Evolutionary conservation across 2,329 filamentous ascomycete genomes (phyloP).

Genomic region (Talaromyces pinophilus): DNA sequence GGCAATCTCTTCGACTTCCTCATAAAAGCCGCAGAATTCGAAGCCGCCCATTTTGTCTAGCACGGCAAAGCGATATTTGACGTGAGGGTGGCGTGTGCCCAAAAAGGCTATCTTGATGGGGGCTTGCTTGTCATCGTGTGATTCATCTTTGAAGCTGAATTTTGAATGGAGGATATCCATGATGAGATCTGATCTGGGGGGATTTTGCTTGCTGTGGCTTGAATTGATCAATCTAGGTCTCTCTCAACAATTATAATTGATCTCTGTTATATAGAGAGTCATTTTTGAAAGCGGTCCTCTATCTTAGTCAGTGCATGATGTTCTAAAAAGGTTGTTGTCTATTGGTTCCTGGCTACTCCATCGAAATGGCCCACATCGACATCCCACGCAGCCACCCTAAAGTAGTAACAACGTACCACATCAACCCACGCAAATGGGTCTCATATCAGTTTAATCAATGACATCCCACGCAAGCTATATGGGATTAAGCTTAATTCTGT

Average conservation of each 20-base stretch:
- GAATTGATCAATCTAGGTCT: background rate
- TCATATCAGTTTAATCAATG: background rate
- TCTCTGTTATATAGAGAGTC: background rate
- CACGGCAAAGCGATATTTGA: slow-evolving; percentile 27
- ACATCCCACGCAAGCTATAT: background rate
- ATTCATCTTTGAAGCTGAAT: slow-evolving; percentile 25
- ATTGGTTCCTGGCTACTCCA: background rate
- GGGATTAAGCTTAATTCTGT: background rate
- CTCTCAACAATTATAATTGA: background rate
- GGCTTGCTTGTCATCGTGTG: slow-evolving; percentile 13
- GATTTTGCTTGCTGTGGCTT: background rate
- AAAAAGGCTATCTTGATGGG: slow-evolving; percentile 27
- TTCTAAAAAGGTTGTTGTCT: background rate
- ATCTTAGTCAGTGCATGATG: background rate
- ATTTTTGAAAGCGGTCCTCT: background rate
- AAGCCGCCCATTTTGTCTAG: slow-evolving; percentile 27
- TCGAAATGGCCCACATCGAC: background rate
- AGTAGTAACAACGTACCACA: background rate
- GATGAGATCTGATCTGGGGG: background rate
- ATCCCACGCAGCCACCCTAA: background rate
- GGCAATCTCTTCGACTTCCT: slow-evolving; percentile 25
- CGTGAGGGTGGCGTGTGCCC: slow-evolving; percentile 26
- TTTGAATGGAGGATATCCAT: slow-evolving; percentile 26
- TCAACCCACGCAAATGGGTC: background rate
- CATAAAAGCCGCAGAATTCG: slow-evolving; percentile 26